Conservation (phyloP, 345 rosid species). For the Moricandia arvensis region DNA sequence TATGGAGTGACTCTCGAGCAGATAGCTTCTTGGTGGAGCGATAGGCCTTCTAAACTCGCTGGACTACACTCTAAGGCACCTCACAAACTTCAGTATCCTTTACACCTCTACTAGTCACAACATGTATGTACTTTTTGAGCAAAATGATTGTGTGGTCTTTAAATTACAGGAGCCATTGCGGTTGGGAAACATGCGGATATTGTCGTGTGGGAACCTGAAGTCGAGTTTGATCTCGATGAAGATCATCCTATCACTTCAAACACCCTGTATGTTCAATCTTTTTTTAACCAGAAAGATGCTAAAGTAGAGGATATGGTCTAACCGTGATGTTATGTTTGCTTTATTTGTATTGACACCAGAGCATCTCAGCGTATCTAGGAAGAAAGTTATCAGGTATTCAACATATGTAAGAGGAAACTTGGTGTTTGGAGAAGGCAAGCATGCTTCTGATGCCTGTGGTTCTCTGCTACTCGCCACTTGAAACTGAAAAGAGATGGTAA, state of each 20-base stretch:
- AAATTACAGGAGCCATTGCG: constrained; percentile 56
- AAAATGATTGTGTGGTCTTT: background rate
- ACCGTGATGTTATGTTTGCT: constrained; percentile 11
- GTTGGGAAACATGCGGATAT: constrained; percentile 84
- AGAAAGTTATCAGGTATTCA: constrained; percentile 69
- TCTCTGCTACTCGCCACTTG: constrained; percentile 54
- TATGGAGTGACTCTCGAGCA: constrained; percentile 74
- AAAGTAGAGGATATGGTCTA: background rate
- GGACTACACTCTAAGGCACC: constrained; percentile 65
- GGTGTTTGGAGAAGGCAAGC: constrained; percentile 73
- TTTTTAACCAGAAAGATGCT: background rate
- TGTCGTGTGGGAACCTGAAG: constrained; percentile 79
- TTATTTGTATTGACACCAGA: constrained; percentile 40
- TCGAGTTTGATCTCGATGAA: constrained; percentile 57
- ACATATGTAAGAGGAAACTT: constrained; percentile 91
- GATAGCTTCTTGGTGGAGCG: constrained; percentile 85
- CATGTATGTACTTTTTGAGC: background rate
- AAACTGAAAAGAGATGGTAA: background rate
- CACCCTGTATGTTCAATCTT: constrained; percentile 54
- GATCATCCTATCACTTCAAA: constrained; percentile 67
- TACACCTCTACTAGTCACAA: background rate
- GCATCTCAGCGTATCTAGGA: constrained; percentile 84
- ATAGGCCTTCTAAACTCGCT: constrained; percentile 83
- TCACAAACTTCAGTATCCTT: background rate
- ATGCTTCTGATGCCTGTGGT: constrained; percentile 85